Conservation (phyloP, 768 basidiomycete genomes). For the Tylopilus rubrobrunneus region DNA sequence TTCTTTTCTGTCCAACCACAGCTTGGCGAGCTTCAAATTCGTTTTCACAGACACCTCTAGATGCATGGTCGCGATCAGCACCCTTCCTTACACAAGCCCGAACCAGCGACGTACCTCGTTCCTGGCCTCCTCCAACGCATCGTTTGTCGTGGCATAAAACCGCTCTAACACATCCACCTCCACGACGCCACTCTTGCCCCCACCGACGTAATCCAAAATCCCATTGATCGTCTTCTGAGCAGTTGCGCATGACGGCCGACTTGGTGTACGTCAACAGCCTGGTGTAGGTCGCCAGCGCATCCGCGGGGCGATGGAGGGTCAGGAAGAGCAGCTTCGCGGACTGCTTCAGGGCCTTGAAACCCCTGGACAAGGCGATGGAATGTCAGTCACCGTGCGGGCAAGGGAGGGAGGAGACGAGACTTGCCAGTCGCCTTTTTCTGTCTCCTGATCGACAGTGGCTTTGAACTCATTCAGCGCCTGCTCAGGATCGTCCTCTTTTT, state of each 20-base stretch:
- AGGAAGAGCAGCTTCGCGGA: constrained; percentile 93
- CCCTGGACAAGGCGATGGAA: constrained; percentile 50
- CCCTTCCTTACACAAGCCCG: background rate
- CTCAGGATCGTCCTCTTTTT: constrained; percentile 93
- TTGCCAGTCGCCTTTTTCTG: constrained; percentile 93
- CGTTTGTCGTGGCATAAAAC: constrained; percentile 93
- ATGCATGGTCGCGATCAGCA: background rate
- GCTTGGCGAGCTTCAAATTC: constrained; percentile 93
- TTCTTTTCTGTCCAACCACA: constrained; percentile 96
- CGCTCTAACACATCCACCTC: constrained; percentile 87
- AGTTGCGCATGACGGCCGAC: constrained; percentile 90
- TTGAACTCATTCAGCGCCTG: constrained; percentile 87
- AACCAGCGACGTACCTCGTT: constrained; percentile 67
- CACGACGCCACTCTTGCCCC: constrained; percentile 71
- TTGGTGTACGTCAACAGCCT: constrained; percentile 91
- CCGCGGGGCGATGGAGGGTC: constrained; percentile 67
- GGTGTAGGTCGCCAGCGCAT: constrained; percentile 83
- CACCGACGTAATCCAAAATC: constrained; percentile 96
- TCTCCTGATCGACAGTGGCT: constrained; percentile 83
- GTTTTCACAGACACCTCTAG: constrained; percentile 93
- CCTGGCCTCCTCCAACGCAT: constrained; percentile 87
- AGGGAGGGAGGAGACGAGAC: constrained; percentile 16
- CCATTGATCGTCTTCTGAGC: constrained; percentile 99
- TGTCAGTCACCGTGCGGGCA: background rate
- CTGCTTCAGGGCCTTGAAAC: constrained; percentile 98